Evolutionary conservation across 2,329 filamentous ascomycete species (phyloP), one percentile per base, ranked within the genome.

Genomic region (Xylaria hypoxylon): DNA sequence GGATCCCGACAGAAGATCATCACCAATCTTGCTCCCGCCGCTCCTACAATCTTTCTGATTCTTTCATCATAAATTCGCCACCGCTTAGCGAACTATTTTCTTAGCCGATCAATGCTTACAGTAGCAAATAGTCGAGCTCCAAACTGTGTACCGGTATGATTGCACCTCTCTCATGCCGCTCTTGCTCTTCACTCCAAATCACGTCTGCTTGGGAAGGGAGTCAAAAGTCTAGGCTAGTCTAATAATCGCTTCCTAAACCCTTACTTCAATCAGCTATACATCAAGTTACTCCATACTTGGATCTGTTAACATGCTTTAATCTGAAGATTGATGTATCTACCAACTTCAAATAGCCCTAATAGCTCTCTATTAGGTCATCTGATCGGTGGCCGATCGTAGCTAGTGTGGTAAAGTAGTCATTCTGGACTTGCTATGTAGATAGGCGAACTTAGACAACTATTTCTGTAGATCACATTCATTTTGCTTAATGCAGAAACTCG

Each of bases 41-140:
- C 47, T 19, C 8, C 10, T 33, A 22, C 15, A 31, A 31, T 57
- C 22, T 10, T n/a, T n/a, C n/a, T n/a, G n/a, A n/a, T n/a, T n/a
- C n/a, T n/a, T 19, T n/a, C 33, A 56, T 11, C 33, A 15, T 19
- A 6, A 26, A 47, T 48, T 64, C 33, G 62, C 62, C 62, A 60
- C 62, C 44, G 38, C 13, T 31, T 28, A 50, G 31, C 51, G 44
- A 62, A 52, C 48, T 22, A 3, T 31, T 35, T 33, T 5, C n/a
- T 35, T 3, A 4, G 53, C 26, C n/a, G 40, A 57, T 59, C 33
- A 40, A 26, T 15, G 15, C 45, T 48, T 15, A 40, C 15, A 19
- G 19, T 19, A 7, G 19, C 17, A 8, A 22, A 42, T 40, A 38
- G n/a, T 22, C 33, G 5, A 24, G 24, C 11, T 22, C 19, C 19